Evolutionary conservation across 1,284 basidiomycete genomes (phyloP).

Genomic region (Boletus nobilissimus): DNA sequence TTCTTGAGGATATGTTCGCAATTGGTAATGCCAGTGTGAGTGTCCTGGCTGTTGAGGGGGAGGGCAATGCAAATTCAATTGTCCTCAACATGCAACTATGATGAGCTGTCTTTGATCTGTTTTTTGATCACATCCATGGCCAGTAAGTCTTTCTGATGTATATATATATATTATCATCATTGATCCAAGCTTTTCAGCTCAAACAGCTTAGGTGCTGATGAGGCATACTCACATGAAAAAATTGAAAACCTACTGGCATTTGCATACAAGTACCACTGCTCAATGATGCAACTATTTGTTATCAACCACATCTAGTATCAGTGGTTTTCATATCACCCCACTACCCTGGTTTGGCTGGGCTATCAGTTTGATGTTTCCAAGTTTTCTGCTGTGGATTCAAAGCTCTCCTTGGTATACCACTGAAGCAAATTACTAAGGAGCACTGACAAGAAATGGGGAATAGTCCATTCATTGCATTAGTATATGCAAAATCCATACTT

Average conservation of each 20-base stretch:
- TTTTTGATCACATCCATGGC: background rate
- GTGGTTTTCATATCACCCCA: background rate
- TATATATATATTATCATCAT: too few species aligned
- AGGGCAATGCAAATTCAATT: background rate
- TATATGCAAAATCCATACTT: background rate
- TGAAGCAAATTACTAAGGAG: background rate
- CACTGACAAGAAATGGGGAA: background rate
- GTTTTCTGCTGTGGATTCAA: background rate
- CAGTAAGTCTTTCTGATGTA: background rate
- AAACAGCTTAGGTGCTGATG: background rate
- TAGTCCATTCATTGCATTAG: background rate
- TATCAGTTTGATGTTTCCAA: background rate
- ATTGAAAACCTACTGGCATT: background rate
- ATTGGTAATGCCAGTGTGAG: background rate
- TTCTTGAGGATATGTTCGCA: background rate
- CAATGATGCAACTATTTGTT: background rate
- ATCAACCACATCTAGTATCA: background rate
- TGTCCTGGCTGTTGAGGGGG: background rate
- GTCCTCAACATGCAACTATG: background rate
- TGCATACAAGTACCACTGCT: background rate
- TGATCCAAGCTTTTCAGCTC: background rate
- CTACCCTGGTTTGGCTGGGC: background rate
- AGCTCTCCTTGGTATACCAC: background rate
- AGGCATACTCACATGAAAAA: background rate
- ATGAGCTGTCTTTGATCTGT: background rate